Percentiles rank a stretch among this genome's conserved stretches.
Conservation (phyloP, 23 red algal genomes). For the Rhodosorus marinus region DNA sequence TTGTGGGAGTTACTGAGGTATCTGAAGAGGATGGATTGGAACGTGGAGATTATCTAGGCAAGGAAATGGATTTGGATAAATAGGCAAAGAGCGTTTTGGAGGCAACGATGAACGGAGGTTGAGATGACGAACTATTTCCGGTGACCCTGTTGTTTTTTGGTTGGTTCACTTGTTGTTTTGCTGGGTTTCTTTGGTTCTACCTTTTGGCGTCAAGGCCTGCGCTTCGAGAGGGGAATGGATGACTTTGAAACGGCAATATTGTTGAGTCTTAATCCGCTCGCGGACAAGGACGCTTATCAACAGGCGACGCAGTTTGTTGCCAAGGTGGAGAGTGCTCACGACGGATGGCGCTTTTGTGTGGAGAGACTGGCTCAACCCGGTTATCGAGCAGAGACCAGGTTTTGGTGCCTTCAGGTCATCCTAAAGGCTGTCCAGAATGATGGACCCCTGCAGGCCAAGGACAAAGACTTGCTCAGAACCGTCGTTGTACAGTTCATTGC, state of each 20-base stretch:
- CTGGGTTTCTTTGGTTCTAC: too few relatives aligned
- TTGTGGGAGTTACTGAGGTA: too few relatives aligned
- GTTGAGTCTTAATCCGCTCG: conserved; percentile 19
- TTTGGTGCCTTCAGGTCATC: neutral
- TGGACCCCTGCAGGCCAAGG: neutral
- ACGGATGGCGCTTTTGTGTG: conserved; percentile 48
- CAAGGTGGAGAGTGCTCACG: conserved; percentile 16
- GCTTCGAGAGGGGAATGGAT: conserved; percentile 31
- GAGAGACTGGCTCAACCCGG: conserved; percentile 9
- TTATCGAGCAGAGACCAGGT: neutral
- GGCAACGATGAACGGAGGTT: too few relatives aligned
- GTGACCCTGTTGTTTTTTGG: too few relatives aligned
- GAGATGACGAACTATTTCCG: too few relatives aligned
- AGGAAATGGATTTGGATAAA: too few relatives aligned
- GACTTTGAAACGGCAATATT: conserved; percentile 37
- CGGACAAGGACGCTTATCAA: conserved; percentile 8
- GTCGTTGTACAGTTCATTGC: conserved; percentile 1
- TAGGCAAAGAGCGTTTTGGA: too few relatives aligned
- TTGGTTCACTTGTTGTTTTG: too few relatives aligned
- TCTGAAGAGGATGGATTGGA: too few relatives aligned
- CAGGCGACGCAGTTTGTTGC: conserved; percentile 28
- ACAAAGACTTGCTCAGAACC: conserved; percentile 12
- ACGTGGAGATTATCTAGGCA: too few relatives aligned
- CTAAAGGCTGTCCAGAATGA: neutral
- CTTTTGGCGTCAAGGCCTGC: too few relatives aligned